These are phyloP conservation scores for Drechslerella dactyloides DNA, from an alignment of 2,329 filamentous ascomycete species.

Conservation along the genomic window DNA sequence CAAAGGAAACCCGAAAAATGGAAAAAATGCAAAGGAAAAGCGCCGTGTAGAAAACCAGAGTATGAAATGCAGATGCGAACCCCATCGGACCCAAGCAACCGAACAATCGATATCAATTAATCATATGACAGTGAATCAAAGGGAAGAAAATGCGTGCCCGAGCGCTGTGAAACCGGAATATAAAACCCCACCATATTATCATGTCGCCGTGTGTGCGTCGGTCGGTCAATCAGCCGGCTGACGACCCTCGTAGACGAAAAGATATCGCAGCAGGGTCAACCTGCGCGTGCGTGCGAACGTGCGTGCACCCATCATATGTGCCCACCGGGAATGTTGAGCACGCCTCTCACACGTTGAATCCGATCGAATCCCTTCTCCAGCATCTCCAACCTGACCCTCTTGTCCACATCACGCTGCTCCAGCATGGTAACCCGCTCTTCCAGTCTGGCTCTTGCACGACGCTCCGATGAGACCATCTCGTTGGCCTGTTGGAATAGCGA, in stretches of 20 bases:
- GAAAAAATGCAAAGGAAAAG: background rate
- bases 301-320: slow-evolving; percentile 3
- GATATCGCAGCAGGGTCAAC: background rate
- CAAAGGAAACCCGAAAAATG: background rate
- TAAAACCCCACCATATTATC: background rate
- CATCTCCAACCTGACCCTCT: slow-evolving; percentile 70
- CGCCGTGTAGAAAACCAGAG: slow-evolving; percentile 6
- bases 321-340: slow-evolving; percentile 61
- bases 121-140: background rate
- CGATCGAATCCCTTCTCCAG: slow-evolving; percentile 73
- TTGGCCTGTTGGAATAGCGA: slow-evolving; percentile 82
- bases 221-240: slow-evolving; percentile 1
- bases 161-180: background rate
- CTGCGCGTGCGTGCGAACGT: background rate
- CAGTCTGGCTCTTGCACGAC: slow-evolving; percentile 72
- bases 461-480: slow-evolving; percentile 81
- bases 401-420: slow-evolving; percentile 73
- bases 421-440: slow-evolving; percentile 73
- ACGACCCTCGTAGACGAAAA: background rate
- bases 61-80: background rate
- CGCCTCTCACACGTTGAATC: slow-evolving; percentile 72
- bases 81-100: too few species aligned
- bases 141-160: background rate
- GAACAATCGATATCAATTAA: too few species aligned
- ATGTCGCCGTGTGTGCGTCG: background rate